A percentile compares a stretch with the other conserved stretches of the same genome.
These are phyloP conservation scores for Ceratobasidium sp. DNA, from an alignment of 1,284 basidiomycete genomes.

Conservation along the genomic window DNA sequence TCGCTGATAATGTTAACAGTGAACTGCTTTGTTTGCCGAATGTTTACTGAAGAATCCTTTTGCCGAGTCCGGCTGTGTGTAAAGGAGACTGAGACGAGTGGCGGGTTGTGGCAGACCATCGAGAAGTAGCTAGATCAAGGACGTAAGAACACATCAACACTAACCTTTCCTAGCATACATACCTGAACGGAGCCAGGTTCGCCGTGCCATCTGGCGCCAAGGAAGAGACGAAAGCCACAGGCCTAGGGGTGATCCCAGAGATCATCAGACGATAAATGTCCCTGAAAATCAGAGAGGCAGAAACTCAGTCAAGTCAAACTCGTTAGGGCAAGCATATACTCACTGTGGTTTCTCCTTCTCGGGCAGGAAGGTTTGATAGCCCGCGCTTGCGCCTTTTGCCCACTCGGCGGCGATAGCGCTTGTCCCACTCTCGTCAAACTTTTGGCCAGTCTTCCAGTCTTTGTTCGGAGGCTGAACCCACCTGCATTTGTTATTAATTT, in stretches of 20 bases:
- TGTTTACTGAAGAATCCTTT: constrained; percentile 75
- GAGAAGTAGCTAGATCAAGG: constrained; percentile 60
- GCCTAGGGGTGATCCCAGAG: constrained; percentile 72
- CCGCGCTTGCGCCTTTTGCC: constrained; percentile 59
- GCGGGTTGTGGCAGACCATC: constrained; percentile 69
- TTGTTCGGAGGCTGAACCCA: constrained; percentile 59
- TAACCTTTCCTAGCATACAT: constrained; percentile 39
- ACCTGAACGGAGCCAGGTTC: constrained; percentile 76
- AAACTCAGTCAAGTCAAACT: neutral
- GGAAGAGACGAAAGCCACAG: constrained; percentile 77
- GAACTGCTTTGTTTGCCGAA: constrained; percentile 71
- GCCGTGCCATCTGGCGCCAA: constrained; percentile 61
- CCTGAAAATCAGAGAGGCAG: constrained; percentile 46
- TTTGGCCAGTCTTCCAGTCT: constrained; percentile 62
- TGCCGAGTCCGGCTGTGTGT: constrained; percentile 51
- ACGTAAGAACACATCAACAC: constrained; percentile 34
- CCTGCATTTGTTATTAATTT: constrained; percentile 51
- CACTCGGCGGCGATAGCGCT: constrained; percentile 55
- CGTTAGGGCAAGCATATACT: constrained; percentile 42
- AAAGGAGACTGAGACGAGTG: constrained; percentile 70
- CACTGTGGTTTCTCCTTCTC: constrained; percentile 57
- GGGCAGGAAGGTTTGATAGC: constrained; percentile 66
- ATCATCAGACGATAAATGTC: constrained; percentile 67
- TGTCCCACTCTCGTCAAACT: constrained; percentile 57
- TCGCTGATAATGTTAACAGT: constrained; percentile 80